Evolutionary conservation across 805 yeast genomes (phyloP), one percentile per base, ranked within the genome.

Genomic region (Candida xyloterini): DNA sequence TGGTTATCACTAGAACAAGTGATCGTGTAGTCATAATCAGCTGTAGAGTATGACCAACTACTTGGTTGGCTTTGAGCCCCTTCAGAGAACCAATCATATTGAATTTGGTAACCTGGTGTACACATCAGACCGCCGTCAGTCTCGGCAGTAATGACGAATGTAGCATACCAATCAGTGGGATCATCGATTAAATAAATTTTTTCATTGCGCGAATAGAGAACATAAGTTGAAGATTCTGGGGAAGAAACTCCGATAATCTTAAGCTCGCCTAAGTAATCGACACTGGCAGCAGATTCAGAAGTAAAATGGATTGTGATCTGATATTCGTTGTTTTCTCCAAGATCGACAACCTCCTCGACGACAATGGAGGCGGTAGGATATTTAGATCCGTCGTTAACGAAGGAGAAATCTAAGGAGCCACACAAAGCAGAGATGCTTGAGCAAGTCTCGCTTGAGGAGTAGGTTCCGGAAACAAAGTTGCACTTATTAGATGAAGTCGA

Each of bases 71-170:
- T 30, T 10, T 30, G 28, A 10, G 51, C 57, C 10, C 27, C 40
- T 9, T 58, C 61, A 21, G 57, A 53, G 27, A 55, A 51, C 55
- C 64, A 61, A 14, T 60, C 61, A 31, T 48, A 60, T 28, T 61
- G 63, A 33, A 61, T 51, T 45, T 57, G 60, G 50, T 59, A 59
- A 11, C 47, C 24, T 6, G 58, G 56, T 42, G 55, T 48, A 48
- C 60, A 52, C 7, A 42, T 37, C 15, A 33, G 23, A 16, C 46
- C 46, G 13, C 44, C 44, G 14, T 27, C 30, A 7, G 18, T 28
- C 15, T 37, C 38, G 35, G 56, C 63, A 13, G 50, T 46, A 10
- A 60, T 54, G 26, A 50, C 48, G 30, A 60, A 51, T 3, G 49
- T 48, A 9, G 57, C 55, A 5, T 54, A 47, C 57, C 56, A 62